Conservation (phyloP, 176 grass and related monocot species). For the Oryza nivara region DNA sequence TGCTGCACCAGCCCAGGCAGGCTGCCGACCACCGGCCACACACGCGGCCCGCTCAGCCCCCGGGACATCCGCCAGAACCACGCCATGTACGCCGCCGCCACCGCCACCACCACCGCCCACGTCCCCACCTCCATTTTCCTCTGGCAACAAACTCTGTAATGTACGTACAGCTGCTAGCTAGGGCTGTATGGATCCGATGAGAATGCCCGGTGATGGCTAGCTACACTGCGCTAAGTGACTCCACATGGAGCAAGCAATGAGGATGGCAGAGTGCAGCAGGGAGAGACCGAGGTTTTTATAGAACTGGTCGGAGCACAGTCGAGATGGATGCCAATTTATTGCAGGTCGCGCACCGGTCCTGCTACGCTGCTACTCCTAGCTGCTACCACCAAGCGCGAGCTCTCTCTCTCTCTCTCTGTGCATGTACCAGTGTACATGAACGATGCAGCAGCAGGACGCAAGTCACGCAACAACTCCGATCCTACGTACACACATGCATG, state of each 20-base stretch:
- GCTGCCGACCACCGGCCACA: conserved; percentile 94
- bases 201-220: conserved; percentile 7
- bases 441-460: conserved; percentile 6
- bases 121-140: conserved; percentile 63
- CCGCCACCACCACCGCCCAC: conserved; percentile 51
- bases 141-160: neutral
- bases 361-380: neutral
- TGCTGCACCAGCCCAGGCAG: conserved; percentile 88
- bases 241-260: conserved; percentile 59
- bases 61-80: conserved; percentile 89
- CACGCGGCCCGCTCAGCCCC: conserved; percentile 69
- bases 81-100: conserved; percentile 58
- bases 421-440: neutral
- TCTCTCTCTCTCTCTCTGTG: neutral
- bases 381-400: neutral
- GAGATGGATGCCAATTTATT: conserved; percentile 59
- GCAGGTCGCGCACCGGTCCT: conserved; percentile 28
- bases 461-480: neutral
- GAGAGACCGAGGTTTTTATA: conserved; percentile 51
- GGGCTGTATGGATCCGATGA: conserved; percentile 9
- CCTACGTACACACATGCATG: neutral
- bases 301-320: conserved; percentile 45
- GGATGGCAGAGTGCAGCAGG: conserved; percentile 31
- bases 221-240: conserved; percentile 25
- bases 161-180: neutral